These are phyloP conservation scores for Penstemon barbatus DNA, from an alignment of 257 asterid species.

Conservation along the genomic window DNA sequence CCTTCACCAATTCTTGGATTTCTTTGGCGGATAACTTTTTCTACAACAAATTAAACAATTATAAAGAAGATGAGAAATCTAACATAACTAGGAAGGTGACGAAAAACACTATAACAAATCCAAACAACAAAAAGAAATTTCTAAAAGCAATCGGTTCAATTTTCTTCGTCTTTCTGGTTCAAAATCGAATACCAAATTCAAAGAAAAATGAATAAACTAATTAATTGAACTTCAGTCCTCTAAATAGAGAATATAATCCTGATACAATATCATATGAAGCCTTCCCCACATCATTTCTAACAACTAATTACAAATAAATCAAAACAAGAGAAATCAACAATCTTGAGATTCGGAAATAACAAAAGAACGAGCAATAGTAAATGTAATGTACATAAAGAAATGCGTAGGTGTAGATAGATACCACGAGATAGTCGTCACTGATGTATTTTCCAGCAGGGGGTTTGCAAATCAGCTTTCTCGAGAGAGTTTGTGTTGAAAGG, in stretches of 20 bases:
- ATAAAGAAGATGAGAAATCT: not conserved
- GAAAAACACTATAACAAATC: not conserved
- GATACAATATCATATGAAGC: constrained; percentile 5
- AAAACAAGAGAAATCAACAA: constrained; percentile 14
- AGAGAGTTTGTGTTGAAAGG: constrained; percentile 40
- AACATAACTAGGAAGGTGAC: not conserved
- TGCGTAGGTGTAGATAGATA: constrained; percentile 34
- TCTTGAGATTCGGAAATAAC: constrained; percentile 7
- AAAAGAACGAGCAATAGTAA: constrained; percentile 10
- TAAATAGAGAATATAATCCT: not conserved
- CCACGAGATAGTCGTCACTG: constrained; percentile 96
- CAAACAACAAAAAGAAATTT: constrained; percentile 1
- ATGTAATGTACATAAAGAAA: not conserved
- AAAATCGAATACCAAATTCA: not conserved
- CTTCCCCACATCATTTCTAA: constrained; percentile 4
- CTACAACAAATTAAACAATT: constrained; percentile 38
- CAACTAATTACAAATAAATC: constrained; percentile 12
- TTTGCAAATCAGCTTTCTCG: constrained; percentile 60
- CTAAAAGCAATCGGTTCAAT: not conserved
- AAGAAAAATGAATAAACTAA: not conserved
- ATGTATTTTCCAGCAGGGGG: constrained; percentile 71
- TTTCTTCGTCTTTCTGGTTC: not conserved
- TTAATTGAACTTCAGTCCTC: too few species aligned
- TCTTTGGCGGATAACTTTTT: constrained; percentile 82
- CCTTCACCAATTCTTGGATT: constrained; percentile 75